phyloP scores from a whole-genome alignment of 345 rosid species.

The Litchi chinensis region DNA sequence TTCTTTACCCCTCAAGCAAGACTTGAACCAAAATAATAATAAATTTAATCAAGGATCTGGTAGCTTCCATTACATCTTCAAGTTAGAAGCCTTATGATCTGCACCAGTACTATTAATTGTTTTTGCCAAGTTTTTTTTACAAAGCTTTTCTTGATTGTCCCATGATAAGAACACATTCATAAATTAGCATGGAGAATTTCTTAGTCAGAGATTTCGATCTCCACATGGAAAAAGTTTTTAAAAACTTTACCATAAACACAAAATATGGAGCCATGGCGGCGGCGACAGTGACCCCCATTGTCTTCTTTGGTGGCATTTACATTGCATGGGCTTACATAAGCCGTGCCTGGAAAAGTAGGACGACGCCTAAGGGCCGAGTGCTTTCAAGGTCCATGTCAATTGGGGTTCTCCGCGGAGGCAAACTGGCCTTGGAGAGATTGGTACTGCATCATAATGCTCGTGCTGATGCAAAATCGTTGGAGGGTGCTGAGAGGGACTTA shows the following conservation, averaged over 20 bases:
- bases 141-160: too few species aligned
- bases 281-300: conserved; percentile 38
- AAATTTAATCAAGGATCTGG: not conserved
- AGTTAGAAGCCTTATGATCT: not conserved
- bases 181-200: not conserved
- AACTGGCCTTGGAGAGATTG: conserved; percentile 52
- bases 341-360: conserved; percentile 28
- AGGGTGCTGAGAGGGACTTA: conserved; percentile 33
- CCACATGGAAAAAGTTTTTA: conserved; percentile 27
- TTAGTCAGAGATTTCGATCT: not conserved
- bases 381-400: conserved; percentile 47
- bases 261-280: conserved; percentile 49
- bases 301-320: conserved; percentile 44
- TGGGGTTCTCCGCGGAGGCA: conserved; percentile 60
- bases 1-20: conserved; percentile 38
- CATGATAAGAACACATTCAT: not conserved
- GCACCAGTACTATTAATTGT: not conserved
- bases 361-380: not conserved
- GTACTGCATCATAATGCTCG: conserved; percentile 49
- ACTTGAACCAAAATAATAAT: conserved; percentile 33
- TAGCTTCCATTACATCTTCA: not conserved
- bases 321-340: conserved; percentile 44
- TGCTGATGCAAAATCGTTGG: conserved; percentile 27
- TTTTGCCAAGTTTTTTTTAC: not conserved
- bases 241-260: conserved; percentile 29